Evolutionary conservation across 2,329 filamentous ascomycete species (phyloP).

Genomic region (Cladosporium sp.): DNA sequence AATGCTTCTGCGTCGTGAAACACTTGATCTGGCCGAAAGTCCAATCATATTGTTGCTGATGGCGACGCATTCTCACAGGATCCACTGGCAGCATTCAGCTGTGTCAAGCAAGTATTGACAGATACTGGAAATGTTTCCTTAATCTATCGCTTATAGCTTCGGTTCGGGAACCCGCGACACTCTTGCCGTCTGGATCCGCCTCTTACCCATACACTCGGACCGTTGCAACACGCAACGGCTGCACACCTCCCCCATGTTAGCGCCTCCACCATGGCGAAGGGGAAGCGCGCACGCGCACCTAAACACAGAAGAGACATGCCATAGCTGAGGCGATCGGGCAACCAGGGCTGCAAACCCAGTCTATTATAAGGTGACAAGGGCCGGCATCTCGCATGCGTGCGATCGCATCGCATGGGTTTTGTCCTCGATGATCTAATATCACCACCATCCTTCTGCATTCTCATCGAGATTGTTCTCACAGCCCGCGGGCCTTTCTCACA

Average conservation of each 20-base stretch:
- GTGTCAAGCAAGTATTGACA: too few species aligned
- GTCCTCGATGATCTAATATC: slow-evolving; percentile 6
- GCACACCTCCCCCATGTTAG: slow-evolving; percentile 1
- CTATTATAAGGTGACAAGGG: slow-evolving; percentile 7
- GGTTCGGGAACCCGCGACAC: slow-evolving; percentile 1
- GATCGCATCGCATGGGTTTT: slow-evolving; percentile 10
- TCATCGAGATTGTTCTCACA: slow-evolving; percentile 6
- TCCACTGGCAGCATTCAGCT: too few species aligned
- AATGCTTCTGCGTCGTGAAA: slow-evolving; percentile 6
- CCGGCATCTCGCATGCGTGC: slow-evolving; percentile 7
- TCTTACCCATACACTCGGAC: slow-evolving; percentile 6
- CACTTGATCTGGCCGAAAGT: neutral
- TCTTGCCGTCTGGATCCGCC: slow-evolving; percentile 3
- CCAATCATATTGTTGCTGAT: neutral
- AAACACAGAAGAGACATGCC: slow-evolving; percentile 10
- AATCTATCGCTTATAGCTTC: slow-evolving; percentile 1
- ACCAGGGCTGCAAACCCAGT: neutral
- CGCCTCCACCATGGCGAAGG: slow-evolving; percentile 10
- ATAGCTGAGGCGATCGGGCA: slow-evolving; percentile 5
- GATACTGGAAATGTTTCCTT: neutral
- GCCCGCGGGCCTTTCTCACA: slow-evolving; percentile 5
- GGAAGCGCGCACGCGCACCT: slow-evolving; percentile 8
- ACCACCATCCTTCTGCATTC: neutral
- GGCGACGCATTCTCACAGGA: too few species aligned
- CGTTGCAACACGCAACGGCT: slow-evolving; percentile 12